Evolutionary conservation across 1,284 basidiomycete species (phyloP), one percentile per base, ranked within the genome.

Genomic region (Trichosporon sp.): DNA sequence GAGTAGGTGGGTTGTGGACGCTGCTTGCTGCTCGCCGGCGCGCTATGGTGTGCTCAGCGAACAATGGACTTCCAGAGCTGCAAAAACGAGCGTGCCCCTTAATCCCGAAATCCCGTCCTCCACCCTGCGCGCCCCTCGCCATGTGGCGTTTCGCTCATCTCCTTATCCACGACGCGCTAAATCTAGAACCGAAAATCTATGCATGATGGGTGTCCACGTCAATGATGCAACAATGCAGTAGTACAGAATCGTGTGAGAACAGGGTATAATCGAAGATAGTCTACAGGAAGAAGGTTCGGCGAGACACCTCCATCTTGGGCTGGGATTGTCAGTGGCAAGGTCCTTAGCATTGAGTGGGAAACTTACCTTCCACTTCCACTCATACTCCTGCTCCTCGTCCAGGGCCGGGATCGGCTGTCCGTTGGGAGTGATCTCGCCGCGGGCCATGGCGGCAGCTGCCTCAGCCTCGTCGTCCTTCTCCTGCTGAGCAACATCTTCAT

Each of bases 321-420:
- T 81, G 66, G n/a, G 19, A 33, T 2, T 6, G 57, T 60, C 31
- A 69, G 58, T 11, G 23, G 6, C 7, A 58, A 27, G 11, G 8
- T n/a, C 52, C n/a, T n/a, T 52, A 14, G 34, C 23, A 11, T 10
- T 13, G 14, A 29, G 19, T 33, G 63, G 5, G 19, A n/a, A 0
- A 65, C 79, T 63, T 40, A 81, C 80, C 75, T 81, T 81, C 80
- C 80, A 81, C 70, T 81, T 81, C 80, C 80, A 81, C 68, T 81
- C 80, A 60, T 80, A 81, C 68, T 81, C 80, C 64, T 80, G 77
- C 65, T 81, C 77, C 65, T 78, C 76, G 56, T 81, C 78, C 58
- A 81, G 65, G 0, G 76, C 72, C 5, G 80, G 79, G 8, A 80
- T 77, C n/a, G 69, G 70, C 66, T 75, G 61, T 3, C 69, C 69